Evolutionary conservation across 2,329 filamentous ascomycete genomes (phyloP), one percentile per base, ranked within the genome.

Genomic region (Arthrobotrys sphaeroides): DNA sequence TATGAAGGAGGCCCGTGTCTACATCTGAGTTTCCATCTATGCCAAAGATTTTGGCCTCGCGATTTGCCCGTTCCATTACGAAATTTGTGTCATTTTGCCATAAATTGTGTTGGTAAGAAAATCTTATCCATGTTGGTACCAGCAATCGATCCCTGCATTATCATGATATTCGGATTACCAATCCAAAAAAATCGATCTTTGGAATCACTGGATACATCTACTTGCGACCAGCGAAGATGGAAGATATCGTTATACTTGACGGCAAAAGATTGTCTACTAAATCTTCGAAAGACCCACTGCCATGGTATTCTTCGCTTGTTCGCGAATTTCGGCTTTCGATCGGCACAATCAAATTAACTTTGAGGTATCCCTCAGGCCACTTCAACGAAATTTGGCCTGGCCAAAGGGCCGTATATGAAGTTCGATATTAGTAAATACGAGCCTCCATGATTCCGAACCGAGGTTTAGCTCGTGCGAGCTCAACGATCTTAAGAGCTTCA

Each of bases 381-480:
- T 38, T 51, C n/a, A 5, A 53, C 12, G 40, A 3, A 3, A 51
- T 38, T 36, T 12, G 12, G 12, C 28, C 13, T 28, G 18, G 26
- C 38, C 42, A 4, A 43, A 36, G 10, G 36, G 6, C 36, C 3
- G n/a, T 31, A 45, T 16, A 9, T 36, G 40, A 24, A 28, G 18
- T 36, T 43, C 55, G 13, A 12, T 45, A 7, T 38, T 43, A 12
- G 3, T 13, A 26, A 45, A 60, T 60, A 60, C 22, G 60, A 69
- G 47, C 24, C 45, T 68, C 70, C 70, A 68, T 74, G 62, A 68
- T 68, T 74, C 70, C 70, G 70, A 74, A 45, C 70, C 62, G 70
- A 64, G 53, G 43, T 26, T 33, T 9, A 45, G 43, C 42, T 74
- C 70, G 70, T 74, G 70, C 70, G 70, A 74, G 70, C 9, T 26